phyloP scores from a whole-genome alignment of 2,329 filamentous ascomycete genomes.

The Cercospora berteroae region DNA sequence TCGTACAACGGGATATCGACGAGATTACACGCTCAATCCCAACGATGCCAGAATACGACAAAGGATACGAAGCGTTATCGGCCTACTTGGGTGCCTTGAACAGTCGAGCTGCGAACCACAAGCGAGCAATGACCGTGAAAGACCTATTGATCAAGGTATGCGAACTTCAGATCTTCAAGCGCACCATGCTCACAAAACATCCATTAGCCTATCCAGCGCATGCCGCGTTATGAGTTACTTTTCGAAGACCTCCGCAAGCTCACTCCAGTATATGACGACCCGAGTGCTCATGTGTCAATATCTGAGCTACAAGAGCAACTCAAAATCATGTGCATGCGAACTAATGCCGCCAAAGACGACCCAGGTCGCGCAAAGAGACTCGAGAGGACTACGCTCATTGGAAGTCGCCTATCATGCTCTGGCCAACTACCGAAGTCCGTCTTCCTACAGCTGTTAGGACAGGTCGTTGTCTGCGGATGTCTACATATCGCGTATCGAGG shows the following conservation, averaged over 20 bases:
- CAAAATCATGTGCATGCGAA: slow-evolving; percentile 70
- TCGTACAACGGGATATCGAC: slow-evolving; percentile 75
- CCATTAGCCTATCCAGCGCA: slow-evolving; percentile 77
- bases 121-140: slow-evolving; percentile 75
- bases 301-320: slow-evolving; percentile 70
- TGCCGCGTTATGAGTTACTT: slow-evolving; percentile 86
- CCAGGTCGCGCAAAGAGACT: slow-evolving; percentile 66
- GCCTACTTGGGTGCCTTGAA: slow-evolving; percentile 71
- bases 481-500: slow-evolving; percentile 82
- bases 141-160: slow-evolving; percentile 87
- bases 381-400: slow-evolving; percentile 79
- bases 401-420: slow-evolving; percentile 74
- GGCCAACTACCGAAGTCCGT: slow-evolving; percentile 60
- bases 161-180: not conserved
- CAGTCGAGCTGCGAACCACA: slow-evolving; percentile 59
- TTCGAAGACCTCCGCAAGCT: slow-evolving; percentile 79
- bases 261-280: slow-evolving; percentile 82
- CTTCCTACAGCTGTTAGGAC: slow-evolving; percentile 72
- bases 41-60: slow-evolving; percentile 79
- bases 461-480: slow-evolving; percentile 76
- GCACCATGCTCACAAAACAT: not conserved
- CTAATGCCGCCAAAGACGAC: slow-evolving; percentile 83
- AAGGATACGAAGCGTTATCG: slow-evolving; percentile 79
- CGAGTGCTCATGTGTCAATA: slow-evolving; percentile 75
- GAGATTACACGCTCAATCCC: slow-evolving; percentile 64